A percentile compares a stretch with the other conserved stretches of the same genome.
These are phyloP conservation scores for Takakia lepidozioides DNA, from an alignment of 225 moss, liverwort and hornwort species.

Conservation along the genomic window DNA sequence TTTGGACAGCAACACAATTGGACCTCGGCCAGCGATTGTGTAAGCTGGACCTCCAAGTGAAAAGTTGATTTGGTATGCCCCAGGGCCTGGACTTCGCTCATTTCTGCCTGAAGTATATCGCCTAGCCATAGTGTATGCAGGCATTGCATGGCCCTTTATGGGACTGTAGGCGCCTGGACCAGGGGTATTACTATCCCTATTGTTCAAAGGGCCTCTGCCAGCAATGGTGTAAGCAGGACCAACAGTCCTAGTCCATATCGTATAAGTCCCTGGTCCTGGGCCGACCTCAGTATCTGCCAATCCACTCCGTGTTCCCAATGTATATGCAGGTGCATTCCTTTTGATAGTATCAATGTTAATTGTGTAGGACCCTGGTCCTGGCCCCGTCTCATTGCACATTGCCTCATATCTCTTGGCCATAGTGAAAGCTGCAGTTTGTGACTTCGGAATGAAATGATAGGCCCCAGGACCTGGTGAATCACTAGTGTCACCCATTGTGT, in stretches of 20 bases:
- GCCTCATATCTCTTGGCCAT: conserved; percentile 27
- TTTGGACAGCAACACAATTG: conserved; percentile 6
- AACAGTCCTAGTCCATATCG: conserved; percentile 2
- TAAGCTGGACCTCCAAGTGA: conserved; percentile 14
- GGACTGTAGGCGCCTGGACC: conserved; percentile 21
- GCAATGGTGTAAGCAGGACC: conserved; percentile 23
- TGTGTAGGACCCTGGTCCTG: conserved; percentile 43
- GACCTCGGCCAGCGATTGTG: conserved; percentile 8
- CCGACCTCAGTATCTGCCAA: conserved; percentile 6
- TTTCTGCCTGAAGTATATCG: too few relatives aligned
- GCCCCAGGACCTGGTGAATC: conserved; percentile 20
- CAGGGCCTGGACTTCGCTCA: conserved; percentile 19
- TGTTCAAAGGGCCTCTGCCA: conserved; percentile 4
- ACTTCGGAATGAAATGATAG: conserved; percentile 10
- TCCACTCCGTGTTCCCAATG: conserved; percentile 15
- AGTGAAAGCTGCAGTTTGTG: conserved; percentile 27
- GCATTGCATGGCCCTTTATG: conserved; percentile 1
- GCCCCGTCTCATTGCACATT: conserved; percentile 11
- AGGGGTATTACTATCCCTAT: conserved; percentile 15
- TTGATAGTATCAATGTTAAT: conserved; percentile 7
- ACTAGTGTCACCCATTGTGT: not conserved
- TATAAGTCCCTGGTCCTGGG: conserved; percentile 33
- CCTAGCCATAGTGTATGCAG: conserved; percentile 13
- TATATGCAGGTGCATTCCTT: conserved; percentile 29
- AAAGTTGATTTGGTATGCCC: conserved; percentile 10